A percentile compares a stretch with the other conserved stretches of the same genome.
phyloP scores from a whole-genome alignment of 2,329 filamentous ascomycete genomes.

The Penicillium oxalicum region DNA sequence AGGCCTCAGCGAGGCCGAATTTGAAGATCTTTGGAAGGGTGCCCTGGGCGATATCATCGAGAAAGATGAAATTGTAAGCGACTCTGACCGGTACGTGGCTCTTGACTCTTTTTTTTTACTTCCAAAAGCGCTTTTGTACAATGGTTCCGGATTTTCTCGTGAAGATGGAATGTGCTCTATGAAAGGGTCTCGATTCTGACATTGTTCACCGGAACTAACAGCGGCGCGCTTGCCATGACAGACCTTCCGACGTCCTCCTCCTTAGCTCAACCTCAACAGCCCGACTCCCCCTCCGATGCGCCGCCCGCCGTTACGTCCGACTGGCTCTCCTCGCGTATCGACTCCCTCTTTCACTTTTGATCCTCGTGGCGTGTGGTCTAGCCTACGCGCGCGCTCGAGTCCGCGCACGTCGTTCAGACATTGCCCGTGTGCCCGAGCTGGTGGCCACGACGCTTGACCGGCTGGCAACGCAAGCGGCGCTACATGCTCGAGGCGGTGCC shows the following conservation, averaged over 20 bases:
- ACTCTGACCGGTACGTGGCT: constrained; percentile 53
- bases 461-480: constrained; percentile 73
- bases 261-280: constrained; percentile 86
- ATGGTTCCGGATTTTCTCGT: constrained; percentile 17
- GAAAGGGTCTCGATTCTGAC: constrained; percentile 44
- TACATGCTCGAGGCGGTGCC: constrained; percentile 61
- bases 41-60: constrained; percentile 47
- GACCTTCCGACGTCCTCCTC: constrained; percentile 61
- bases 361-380: constrained; percentile 41
- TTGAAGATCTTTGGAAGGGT: constrained; percentile 68
- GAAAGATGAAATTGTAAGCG: constrained; percentile 55
- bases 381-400: constrained; percentile 62
- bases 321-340: constrained; percentile 47
- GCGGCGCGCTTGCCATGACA: constrained; percentile 66
- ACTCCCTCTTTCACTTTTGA: constrained; percentile 46
- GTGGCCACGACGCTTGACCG: constrained; percentile 80
- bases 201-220: constrained; percentile 66
- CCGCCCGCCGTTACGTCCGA: constrained; percentile 43
- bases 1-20: constrained; percentile 78
- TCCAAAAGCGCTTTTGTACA: constrained; percentile 12
- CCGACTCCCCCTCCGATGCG: constrained; percentile 69
- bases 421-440: constrained; percentile 70
- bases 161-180: constrained; percentile 10
- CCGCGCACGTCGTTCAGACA: constrained; percentile 57
- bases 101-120: constrained; percentile 7